A percentile compares a stretch with the other conserved stretches of the same genome.
Evolutionary conservation across 1,284 basidiomycete genomes (phyloP).

Genomic region (Ganoderma leucocontextum): DNA sequence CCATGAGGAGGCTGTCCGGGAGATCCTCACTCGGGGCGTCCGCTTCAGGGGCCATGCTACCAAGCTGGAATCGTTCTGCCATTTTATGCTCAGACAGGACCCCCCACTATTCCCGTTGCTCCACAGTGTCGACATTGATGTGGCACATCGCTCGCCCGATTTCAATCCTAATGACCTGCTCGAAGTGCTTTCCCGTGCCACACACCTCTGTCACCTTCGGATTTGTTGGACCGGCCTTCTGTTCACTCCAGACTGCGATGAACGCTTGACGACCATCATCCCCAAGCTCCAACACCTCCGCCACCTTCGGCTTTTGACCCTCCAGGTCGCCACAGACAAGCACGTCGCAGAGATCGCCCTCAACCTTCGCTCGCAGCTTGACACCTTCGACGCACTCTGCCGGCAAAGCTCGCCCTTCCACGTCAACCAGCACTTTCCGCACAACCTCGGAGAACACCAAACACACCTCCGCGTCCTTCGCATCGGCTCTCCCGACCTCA

Average conservation of each 20-base stretch:
- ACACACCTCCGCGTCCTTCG: constrained; percentile 2
- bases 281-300: constrained; percentile 3
- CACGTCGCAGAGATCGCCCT: background rate
- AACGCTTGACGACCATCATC: constrained; percentile 11
- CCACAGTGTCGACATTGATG: background rate
- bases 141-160: background rate
- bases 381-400: background rate
- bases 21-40: constrained; percentile 19
- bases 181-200: background rate
- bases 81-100: constrained; percentile 5
- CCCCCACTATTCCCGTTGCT: constrained; percentile 10
- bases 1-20: constrained; percentile 16
- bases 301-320: background rate
- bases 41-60: background rate
- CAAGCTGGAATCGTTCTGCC: constrained; percentile 13
- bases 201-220: constrained; percentile 8
- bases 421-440: background rate
- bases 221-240: constrained; percentile 7
- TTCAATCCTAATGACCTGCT: background rate
- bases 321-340: background rate
- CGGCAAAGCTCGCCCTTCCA: background rate
- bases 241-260: background rate
- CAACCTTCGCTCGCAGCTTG: background rate
- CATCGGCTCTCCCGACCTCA: background rate
- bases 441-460: constrained; percentile 9